A percentile compares a stretch with the other conserved stretches of the same genome.
These are phyloP conservation scores for Rhytidhysteron rufulum DNA, from an alignment of 2,329 filamentous ascomycete species.

Conservation along the genomic window DNA sequence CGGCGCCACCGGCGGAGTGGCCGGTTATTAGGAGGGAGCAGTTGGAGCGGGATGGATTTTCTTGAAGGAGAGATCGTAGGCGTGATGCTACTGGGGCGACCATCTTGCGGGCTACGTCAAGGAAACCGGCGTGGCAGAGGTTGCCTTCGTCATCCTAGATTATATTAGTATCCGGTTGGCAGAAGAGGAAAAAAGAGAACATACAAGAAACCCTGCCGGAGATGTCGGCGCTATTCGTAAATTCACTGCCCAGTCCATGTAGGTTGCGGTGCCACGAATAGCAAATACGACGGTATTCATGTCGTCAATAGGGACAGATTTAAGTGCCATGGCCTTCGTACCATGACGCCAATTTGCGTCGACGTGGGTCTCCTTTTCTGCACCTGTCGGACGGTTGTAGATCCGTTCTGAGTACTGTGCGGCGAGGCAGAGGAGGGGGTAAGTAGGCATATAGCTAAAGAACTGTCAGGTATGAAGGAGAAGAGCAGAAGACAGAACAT, in stretches of 20 bases:
- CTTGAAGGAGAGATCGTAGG: constrained; percentile 65
- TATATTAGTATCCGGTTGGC: neutral
- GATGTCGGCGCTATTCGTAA: constrained; percentile 64
- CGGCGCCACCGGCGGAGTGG: constrained; percentile 80
- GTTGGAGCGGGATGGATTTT: constrained; percentile 61
- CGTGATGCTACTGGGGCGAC: constrained; percentile 66
- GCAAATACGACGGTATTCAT: constrained; percentile 79
- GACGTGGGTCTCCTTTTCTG: constrained; percentile 66
- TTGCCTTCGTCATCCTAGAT: constrained; percentile 65
- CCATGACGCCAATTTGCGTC: constrained; percentile 67
- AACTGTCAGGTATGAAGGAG: neutral
- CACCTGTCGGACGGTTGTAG: constrained; percentile 57
- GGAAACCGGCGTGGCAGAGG: constrained; percentile 75
- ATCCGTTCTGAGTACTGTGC: constrained; percentile 73
- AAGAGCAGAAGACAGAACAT: constrained; percentile 24
- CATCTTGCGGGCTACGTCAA: constrained; percentile 73
- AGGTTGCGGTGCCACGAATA: constrained; percentile 73
- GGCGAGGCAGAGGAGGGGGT: constrained; percentile 72
- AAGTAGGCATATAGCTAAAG: constrained; percentile 66
- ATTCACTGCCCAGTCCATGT: constrained; percentile 86
- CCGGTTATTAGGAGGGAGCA: constrained; percentile 79
- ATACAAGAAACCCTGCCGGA: constrained; percentile 62
- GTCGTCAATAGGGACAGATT: constrained; percentile 73
- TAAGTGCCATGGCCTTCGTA: constrained; percentile 84
- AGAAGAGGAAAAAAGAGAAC: constrained; percentile 26